Base-by-base conservation (phyloP, 352 stramenopile species). In the Elongisporangium anandrum region DNA sequence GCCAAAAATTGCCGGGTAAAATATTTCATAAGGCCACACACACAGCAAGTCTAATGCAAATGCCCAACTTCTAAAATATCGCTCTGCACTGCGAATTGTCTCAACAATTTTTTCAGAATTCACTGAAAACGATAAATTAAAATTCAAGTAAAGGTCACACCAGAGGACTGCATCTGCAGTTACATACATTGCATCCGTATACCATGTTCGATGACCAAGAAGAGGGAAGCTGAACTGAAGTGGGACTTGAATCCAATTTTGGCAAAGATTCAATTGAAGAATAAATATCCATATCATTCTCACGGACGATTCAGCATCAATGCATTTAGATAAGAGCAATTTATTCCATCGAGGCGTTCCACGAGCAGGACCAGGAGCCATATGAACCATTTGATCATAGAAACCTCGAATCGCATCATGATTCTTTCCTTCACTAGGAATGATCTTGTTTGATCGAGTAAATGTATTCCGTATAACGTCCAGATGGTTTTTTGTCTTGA, bases 171-270 rank as follows among this genome's bases (percentile, higher is more conserved):
- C 22, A 50, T 85, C 75, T 2, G 57, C 54, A 8, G 68, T n/a
- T 16, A 68, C 5, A 47, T 82, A 79, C 19, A 81, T 16, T 15
- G 62, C 54, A 20, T 63, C 60, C 24, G 86, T 63, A 39, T 65
- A 61, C 56, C 64, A 72, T 24, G 61, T 64, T 53, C 69, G 54
- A 54, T 63, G 38, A 24, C 70, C 50, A 55, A 73, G 50, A 3
- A 88, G 54, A 22, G 63, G 54, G 51, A 88, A 88, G 13, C 74
- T 65, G 13, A 88, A 72, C 38, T 83, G 69, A 3, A 86, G 57
- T 0, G 76, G 78, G 6, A 85, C 54, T 15, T 73, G 48, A 3
- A 84, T 59, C 79, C 76, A 87, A 54, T 87, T 83, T 67, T 85
- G 86, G 56, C 69, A 76, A 23, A 70, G 61, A 24, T 72, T 59